phyloP scores from a whole-genome alignment of 495 filamentous ascomycete genomes.

The Penicillium cinerascens region DNA sequence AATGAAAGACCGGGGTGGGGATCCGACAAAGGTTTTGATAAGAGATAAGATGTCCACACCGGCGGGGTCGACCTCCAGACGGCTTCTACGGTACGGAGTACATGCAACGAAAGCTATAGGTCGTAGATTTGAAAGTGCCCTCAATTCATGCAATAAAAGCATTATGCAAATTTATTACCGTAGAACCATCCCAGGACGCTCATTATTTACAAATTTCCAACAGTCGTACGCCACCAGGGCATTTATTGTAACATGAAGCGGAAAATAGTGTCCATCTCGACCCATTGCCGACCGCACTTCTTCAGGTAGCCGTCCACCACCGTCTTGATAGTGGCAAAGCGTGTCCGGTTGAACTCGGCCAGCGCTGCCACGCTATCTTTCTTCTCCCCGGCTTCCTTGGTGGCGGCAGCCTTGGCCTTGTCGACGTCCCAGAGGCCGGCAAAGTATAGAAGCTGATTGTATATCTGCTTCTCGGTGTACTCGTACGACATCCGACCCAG shows the following conservation, averaged over 20 bases:
- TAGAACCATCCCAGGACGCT: slow-evolving; percentile 9
- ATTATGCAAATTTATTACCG: slow-evolving; percentile 22
- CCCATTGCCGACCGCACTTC: slow-evolving; percentile 93
- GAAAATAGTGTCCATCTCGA: slow-evolving; percentile 93
- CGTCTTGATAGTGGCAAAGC: slow-evolving; percentile 71
- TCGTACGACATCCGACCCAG: slow-evolving; percentile 86
- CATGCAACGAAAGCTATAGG: background rate
- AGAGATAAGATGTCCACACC: background rate
- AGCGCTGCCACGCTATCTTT: slow-evolving; percentile 65
- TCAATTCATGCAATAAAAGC: too few relatives aligned
- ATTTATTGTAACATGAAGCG: slow-evolving; percentile 54
- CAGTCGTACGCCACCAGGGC: slow-evolving; percentile 17
- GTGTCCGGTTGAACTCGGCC: slow-evolving; percentile 70
- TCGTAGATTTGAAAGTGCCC: slow-evolving; percentile 7
- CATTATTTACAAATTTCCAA: slow-evolving; percentile 26
- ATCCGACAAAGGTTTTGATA: slow-evolving; percentile 7
- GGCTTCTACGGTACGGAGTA: background rate
- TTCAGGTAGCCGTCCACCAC: slow-evolving; percentile 86
- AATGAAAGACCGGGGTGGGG: slow-evolving; percentile 28
- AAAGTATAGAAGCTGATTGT: slow-evolving; percentile 93
- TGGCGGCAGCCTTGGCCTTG: slow-evolving; percentile 58
- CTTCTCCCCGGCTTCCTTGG: slow-evolving; percentile 42
- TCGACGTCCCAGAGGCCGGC: slow-evolving; percentile 84
- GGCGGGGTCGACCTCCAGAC: background rate
- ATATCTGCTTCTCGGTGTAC: slow-evolving; percentile 81